Evolutionary conservation across 805 yeast species (phyloP).

Genomic region (Teunomyces cretensis): DNA sequence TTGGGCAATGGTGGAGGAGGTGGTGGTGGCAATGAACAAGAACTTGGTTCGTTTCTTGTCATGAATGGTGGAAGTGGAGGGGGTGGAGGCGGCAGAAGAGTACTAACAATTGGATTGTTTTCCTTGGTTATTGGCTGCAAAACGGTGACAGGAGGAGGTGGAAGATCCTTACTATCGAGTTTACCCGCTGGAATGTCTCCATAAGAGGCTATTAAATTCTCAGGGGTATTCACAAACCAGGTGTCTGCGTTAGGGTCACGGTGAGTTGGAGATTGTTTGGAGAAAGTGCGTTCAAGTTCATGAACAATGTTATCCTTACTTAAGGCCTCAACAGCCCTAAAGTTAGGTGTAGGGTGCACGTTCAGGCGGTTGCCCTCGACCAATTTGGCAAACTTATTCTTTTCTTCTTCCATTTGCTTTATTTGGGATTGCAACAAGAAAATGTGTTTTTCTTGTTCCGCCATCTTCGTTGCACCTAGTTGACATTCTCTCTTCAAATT

Average conservation of each 20-base stretch:
- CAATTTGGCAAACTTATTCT: slow-evolving; percentile 5
- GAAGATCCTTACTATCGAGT: background rate
- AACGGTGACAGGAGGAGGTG: background rate
- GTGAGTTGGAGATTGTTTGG: background rate
- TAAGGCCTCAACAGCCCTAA: background rate
- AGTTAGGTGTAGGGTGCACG: slow-evolving; percentile 2
- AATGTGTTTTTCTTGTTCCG: slow-evolving; percentile 26
- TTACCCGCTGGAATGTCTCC: background rate
- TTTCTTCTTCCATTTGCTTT: slow-evolving; percentile 19
- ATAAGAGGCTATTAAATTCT: background rate
- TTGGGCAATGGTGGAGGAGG: slow-evolving; percentile 10
- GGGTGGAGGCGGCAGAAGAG: slow-evolving; percentile 6
- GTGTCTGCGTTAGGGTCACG: background rate
- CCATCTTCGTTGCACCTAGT: slow-evolving; percentile 20
- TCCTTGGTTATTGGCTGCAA: too few species aligned
- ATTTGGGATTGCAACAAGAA: slow-evolving; percentile 23
- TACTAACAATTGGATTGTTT: too few species aligned
- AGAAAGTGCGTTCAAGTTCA: slow-evolving; percentile 12
- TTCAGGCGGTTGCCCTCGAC: background rate
- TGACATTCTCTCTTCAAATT: slow-evolving; percentile 23
- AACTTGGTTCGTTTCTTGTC: background rate
- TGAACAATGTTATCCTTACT: slow-evolving; percentile 8
- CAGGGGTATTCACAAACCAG: background rate
- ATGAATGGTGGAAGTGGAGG: slow-evolving; percentile 3
- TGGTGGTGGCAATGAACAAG: slow-evolving; percentile 10